Evolutionary conservation across 352 stramenopile species (phyloP).

Genomic region (Achlya hypogyna): DNA sequence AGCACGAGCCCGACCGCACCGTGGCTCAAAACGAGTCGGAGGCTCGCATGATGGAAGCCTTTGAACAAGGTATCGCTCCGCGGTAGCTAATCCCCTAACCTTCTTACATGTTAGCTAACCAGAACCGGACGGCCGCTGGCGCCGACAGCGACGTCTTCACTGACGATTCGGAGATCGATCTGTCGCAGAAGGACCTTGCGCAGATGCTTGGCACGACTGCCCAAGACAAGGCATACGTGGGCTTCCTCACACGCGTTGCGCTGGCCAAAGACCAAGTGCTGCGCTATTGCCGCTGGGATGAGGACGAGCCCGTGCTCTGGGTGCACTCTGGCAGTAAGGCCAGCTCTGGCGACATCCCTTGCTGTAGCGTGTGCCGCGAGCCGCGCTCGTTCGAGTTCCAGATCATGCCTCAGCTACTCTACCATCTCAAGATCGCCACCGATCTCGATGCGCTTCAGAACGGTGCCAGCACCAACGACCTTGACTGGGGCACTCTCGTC

Average conservation of each 20-base stretch:
- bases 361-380: constrained; percentile 73
- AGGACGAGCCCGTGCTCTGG: constrained; percentile 72
- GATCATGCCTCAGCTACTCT: constrained; percentile 90
- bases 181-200: constrained; percentile 70
- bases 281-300: constrained; percentile 86
- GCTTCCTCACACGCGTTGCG: constrained; percentile 73
- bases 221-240: constrained; percentile 70
- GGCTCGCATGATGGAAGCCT: constrained; percentile 60
- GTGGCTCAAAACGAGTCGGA: constrained; percentile 63
- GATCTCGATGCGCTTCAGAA: constrained; percentile 27
- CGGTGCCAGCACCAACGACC: constrained; percentile 28
- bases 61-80: constrained; percentile 41
- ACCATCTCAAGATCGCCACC: constrained; percentile 82
- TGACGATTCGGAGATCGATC: constrained; percentile 64
- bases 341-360: constrained; percentile 37
- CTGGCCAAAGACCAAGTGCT: constrained; percentile 78
- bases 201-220: constrained; percentile 45
- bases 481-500: constrained; percentile 88
- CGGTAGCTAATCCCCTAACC: background rate
- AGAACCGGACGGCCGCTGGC: background rate
- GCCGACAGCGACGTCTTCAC: constrained; percentile 39
- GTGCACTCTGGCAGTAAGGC: constrained; percentile 45
- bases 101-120: background rate
- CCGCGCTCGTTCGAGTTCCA: constrained; percentile 91
- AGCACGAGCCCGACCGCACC: constrained; percentile 53